A percentile compares a stretch with the other conserved stretches of the same genome.
phyloP scores from a whole-genome alignment of 1,139 yeast genomes.

The Geotrichum klebahnii region DNA sequence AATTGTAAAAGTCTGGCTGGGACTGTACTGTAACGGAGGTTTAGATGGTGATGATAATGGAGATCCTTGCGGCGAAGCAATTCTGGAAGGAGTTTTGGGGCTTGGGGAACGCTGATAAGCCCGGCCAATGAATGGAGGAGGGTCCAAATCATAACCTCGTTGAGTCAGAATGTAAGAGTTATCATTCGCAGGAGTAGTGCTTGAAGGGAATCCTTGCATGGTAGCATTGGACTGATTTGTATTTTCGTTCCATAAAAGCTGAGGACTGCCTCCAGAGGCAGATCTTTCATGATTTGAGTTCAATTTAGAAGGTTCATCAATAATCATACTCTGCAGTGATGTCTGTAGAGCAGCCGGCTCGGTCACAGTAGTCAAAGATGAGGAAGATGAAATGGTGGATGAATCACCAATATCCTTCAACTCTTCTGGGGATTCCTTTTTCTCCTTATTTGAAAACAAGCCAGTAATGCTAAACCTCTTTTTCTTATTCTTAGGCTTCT shows the following conservation, averaged over 20 bases:
- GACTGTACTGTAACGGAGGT: not conserved
- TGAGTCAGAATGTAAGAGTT: no score
- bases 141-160: not conserved
- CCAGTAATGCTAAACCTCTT: conserved; percentile 11
- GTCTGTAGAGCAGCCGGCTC: not conserved
- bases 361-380: not conserved
- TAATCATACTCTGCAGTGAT: not conserved
- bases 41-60: not conserved
- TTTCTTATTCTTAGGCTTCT: not conserved
- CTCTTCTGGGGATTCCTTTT: not conserved
- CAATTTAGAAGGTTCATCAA: not conserved
- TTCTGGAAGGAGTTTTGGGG: not conserved
- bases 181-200: not conserved
- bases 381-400: not conserved
- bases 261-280: not conserved
- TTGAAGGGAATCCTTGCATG: no score
- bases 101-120: not conserved
- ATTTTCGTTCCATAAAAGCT: not conserved
- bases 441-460: not conserved
- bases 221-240: not conserved
- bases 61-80: not conserved
- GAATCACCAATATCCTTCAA: not conserved
- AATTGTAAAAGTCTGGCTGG: conserved; percentile 1
- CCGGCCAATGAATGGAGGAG: not conserved
- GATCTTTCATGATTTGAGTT: not conserved